Evolutionary conservation across 495 filamentous ascomycete genomes (phyloP).

Genomic region (Penicillium diatomitis): DNA sequence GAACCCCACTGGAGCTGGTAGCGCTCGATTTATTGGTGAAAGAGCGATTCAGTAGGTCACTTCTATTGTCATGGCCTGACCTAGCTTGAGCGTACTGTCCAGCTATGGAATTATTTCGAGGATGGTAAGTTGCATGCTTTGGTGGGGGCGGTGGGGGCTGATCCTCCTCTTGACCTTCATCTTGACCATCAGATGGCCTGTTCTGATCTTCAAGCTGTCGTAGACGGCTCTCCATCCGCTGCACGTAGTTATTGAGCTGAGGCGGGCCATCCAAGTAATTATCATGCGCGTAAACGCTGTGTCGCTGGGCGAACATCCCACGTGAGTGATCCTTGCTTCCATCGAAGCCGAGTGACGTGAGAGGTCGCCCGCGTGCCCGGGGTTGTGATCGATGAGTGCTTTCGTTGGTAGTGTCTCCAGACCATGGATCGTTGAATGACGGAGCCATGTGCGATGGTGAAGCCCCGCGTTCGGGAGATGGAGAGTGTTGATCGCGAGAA

Average conservation of each 20-base stretch:
- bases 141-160: slow-evolving; percentile 52
- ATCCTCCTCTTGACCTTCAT: slow-evolving; percentile 35
- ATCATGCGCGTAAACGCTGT: slow-evolving; percentile 34
- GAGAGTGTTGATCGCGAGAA: slow-evolving; percentile 38
- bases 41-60: slow-evolving; percentile 59
- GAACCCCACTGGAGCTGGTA: slow-evolving; percentile 58
- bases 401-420: slow-evolving; percentile 76
- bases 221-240: slow-evolving; percentile 77
- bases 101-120: slow-evolving; percentile 38
- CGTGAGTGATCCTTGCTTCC: slow-evolving; percentile 40
- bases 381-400: slow-evolving; percentile 29
- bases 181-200: slow-evolving; percentile 26
- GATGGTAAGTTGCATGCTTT: slow-evolving; percentile 44
- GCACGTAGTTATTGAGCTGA: slow-evolving; percentile 72
- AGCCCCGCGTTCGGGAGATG: slow-evolving; percentile 37
- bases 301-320: slow-evolving; percentile 21
- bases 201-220: slow-evolving; percentile 61
- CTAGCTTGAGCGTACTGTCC: slow-evolving; percentile 31
- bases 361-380: slow-evolving; percentile 40
- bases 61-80: slow-evolving; percentile 71
- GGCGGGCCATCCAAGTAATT: slow-evolving; percentile 52
- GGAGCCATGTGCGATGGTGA: slow-evolving; percentile 40
- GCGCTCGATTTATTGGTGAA: slow-evolving; percentile 82
- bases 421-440: slow-evolving; percentile 69
- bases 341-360: slow-evolving; percentile 64